Conservation (phyloP, 805 yeast genomes). For the Cyberlindnera bimundalis region DNA sequence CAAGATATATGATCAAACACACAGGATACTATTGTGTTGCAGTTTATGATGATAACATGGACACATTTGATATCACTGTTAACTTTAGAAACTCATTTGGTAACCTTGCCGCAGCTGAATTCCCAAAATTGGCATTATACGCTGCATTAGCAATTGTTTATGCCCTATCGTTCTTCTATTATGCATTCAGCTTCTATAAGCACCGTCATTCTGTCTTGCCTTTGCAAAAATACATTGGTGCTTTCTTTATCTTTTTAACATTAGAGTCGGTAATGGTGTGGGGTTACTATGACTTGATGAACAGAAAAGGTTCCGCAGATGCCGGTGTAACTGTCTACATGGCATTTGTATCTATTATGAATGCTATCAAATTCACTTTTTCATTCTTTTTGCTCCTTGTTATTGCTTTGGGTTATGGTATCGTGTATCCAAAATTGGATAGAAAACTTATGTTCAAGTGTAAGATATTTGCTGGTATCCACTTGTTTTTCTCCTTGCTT, state of each 20-base stretch:
- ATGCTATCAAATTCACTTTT: slow-evolving; percentile 78
- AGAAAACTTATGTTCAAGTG: slow-evolving; percentile 70
- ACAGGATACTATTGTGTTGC: slow-evolving; percentile 95
- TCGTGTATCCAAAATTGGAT: slow-evolving; percentile 82
- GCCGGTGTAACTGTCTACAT: slow-evolving; percentile 69
- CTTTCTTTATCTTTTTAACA: slow-evolving; percentile 77
- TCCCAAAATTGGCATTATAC: slow-evolving; percentile 86
- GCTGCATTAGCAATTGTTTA: slow-evolving; percentile 83
- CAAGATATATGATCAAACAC: slow-evolving; percentile 58
- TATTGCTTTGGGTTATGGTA: slow-evolving; percentile 91
- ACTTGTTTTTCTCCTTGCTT: slow-evolving; percentile 51
- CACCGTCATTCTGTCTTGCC: slow-evolving; percentile 86
- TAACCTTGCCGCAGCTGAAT: slow-evolving; percentile 81
- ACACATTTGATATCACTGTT: slow-evolving; percentile 57
- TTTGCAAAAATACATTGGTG: slow-evolving; percentile 85
- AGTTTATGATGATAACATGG: slow-evolving; percentile 44
- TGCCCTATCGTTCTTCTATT: slow-evolving; percentile 75
- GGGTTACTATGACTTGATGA: slow-evolving; percentile 86
- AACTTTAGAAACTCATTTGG: slow-evolving; percentile 93
- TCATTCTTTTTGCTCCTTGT: slow-evolving; percentile 83
- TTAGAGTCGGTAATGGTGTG: slow-evolving; percentile 83
- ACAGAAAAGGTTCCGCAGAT: slow-evolving; percentile 47
- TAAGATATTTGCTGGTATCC: slow-evolving; percentile 53
- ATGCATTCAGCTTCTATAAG: slow-evolving; percentile 79
- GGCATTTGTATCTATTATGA: slow-evolving; percentile 72